Base-by-base conservation (phyloP, 106 monocot genomes). In the Dioscorea alata region DNA sequence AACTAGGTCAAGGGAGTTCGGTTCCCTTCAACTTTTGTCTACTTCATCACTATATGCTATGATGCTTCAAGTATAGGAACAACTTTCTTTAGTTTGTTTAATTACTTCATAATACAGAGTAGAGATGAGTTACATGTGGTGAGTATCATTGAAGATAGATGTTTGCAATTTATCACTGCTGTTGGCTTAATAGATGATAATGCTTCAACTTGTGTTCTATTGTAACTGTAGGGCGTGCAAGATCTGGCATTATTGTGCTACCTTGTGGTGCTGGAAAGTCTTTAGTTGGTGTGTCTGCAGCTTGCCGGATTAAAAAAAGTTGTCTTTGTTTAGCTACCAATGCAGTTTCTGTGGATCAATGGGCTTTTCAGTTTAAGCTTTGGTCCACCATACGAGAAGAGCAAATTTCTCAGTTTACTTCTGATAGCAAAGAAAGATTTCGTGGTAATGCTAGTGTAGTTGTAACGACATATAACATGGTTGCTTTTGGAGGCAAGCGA, bases 181-280 rank as follows among this genome's bases (percentile, higher is more conserved):
- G 34, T 34, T 7, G 7, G 7, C 34, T 34, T 34, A 34, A 34
- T 34, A 34, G 34, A 34, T 34, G 34, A 34, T 34, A 7, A 34
- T 34, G 34, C 34, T 34, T 34, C 7, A 7, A 7, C 7, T 34
- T 34, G 34, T 34, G 34, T 34, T 34, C 9, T 54, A 1, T 0
- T 33, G 25, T 23, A 18, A 59, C 15, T 66, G 31, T 75, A 95
- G 95, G 97, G 13, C 57, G 97, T 71, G 97, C 97, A 49, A 84
- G 97, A 72, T 99, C 97, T 71, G 97, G 97, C 42, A 99, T 99
- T 74, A 99, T 99, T 79, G 97, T 99, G 22, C 82, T 99, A 8
- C 97, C 97, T 66, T 99, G 97, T 83, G 97, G 92, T 76, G 97
- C 97, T 68, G 97, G 97, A 49, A 99, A 99, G 54, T 99, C 97